Evolutionary conservation across 164 flowering plant genomes (phyloP).

Genomic region (Vitis rotundifolia): DNA sequence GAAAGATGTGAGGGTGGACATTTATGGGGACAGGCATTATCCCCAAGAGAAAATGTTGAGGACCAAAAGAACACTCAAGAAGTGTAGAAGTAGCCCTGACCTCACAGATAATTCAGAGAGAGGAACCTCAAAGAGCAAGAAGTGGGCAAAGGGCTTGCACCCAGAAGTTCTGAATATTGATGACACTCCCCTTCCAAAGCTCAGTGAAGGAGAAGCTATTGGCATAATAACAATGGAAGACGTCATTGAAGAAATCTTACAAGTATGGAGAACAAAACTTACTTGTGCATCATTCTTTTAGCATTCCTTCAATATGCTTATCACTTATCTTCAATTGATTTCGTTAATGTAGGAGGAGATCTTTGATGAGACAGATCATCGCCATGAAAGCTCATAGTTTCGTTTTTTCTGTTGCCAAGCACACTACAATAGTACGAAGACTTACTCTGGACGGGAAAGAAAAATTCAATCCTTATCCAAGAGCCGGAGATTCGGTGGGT

Average conservation of each 20-base stretch:
- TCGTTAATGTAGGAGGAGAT: conserved; percentile 45
- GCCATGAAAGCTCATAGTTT: not conserved
- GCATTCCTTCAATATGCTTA: not conserved
- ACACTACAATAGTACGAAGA: conserved; percentile 7
- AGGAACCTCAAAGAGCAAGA: conserved; percentile 19
- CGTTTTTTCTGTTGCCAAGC: not conserved
- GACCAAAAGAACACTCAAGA: conserved; percentile 46
- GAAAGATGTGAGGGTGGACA: conserved; percentile 61
- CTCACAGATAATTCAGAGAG: conserved; percentile 29
- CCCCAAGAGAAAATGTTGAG: conserved; percentile 38
- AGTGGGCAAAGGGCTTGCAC: conserved; percentile 29
- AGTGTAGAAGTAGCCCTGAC: conserved; percentile 60
- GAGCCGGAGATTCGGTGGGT: too few relatives aligned
- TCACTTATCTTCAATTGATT: not conserved
- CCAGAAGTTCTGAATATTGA: conserved; percentile 30
- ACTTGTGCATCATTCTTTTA: not conserved
- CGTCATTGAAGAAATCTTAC: conserved; percentile 51
- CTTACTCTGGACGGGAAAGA: not conserved
- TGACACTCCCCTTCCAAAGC: conserved; percentile 2
- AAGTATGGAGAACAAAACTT: conserved; percentile 19
- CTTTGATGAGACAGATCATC: conserved; percentile 54
- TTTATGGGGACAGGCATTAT: conserved; percentile 47
- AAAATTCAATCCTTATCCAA: too few relatives aligned
- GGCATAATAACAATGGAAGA: conserved; percentile 60
- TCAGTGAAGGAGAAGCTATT: conserved; percentile 35